These are phyloP conservation scores for Medicago lupulina DNA, from an alignment of 306 rosid species.

Conservation along the genomic window DNA sequence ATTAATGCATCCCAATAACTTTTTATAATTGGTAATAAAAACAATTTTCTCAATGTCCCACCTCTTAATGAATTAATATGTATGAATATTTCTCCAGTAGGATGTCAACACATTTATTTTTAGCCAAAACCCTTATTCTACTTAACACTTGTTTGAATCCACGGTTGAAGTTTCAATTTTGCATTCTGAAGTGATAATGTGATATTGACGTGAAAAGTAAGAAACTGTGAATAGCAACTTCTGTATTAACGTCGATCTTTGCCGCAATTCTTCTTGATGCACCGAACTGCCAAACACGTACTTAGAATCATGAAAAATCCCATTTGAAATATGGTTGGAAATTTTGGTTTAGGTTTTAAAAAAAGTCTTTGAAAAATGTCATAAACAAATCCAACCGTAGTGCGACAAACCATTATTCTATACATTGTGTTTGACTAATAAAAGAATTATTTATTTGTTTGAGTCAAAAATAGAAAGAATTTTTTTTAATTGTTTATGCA, in stretches of 20 bases:
- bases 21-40: background rate
- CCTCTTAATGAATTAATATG: background rate
- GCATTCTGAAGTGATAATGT: too few species aligned
- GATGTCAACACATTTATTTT: background rate
- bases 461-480: background rate
- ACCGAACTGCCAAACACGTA: too few species aligned
- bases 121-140: background rate
- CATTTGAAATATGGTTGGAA: background rate
- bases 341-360: background rate
- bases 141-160: too few species aligned
- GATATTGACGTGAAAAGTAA: too few species aligned
- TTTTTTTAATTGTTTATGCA: background rate
- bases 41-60: background rate
- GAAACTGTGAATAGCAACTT: too few species aligned
- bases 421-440: background rate
- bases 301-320: background rate
- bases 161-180: too few species aligned
- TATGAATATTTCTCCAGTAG: background rate
- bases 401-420: background rate
- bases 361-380: background rate
- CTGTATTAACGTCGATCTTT: too few species aligned
- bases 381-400: background rate
- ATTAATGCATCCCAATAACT: slow-evolving; percentile 1
- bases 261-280: too few species aligned
- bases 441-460: background rate